Percentiles rank a stretch among this genome's conserved stretches.
These are phyloP conservation scores for Stenocarpella maydis DNA, from an alignment of 2,329 filamentous ascomycete species.

Conservation along the genomic window DNA sequence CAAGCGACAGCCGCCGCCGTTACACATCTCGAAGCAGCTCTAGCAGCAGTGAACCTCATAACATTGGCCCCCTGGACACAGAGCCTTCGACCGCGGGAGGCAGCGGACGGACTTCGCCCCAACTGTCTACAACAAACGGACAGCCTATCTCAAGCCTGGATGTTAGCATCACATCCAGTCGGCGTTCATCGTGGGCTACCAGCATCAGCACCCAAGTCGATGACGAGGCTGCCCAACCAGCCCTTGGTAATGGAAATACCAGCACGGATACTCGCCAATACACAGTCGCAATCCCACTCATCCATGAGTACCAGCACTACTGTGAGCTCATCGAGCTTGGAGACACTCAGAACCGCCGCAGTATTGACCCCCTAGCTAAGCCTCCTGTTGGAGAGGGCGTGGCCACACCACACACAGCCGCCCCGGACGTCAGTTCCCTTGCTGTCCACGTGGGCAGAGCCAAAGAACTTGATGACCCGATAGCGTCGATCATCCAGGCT, in stretches of 20 bases:
- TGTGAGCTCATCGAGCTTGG: neutral
- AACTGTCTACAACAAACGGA: neutral
- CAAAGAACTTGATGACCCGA: neutral
- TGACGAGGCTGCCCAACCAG: neutral
- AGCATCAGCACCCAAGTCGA: neutral
- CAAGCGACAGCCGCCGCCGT: too few relatives aligned
- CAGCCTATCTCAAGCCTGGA: neutral
- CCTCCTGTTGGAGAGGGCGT: fast-evolving
- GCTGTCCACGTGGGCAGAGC: too few relatives aligned
- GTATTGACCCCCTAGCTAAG: too few relatives aligned
- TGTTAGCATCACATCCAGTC: neutral
- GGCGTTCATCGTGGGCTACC: conserved; percentile 11
- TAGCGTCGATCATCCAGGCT: neutral
- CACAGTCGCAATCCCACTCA: neutral
- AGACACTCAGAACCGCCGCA: neutral
- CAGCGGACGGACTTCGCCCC: neutral
- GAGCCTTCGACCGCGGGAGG: too few relatives aligned
- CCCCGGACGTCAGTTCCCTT: too few relatives aligned
- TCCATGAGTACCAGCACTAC: neutral
- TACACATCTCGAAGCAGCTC: too few relatives aligned
- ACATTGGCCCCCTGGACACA: neutral
- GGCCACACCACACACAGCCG: too few relatives aligned
- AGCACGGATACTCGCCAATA: neutral
- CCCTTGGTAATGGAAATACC: fast-evolving
- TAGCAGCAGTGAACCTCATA: too few relatives aligned